These are phyloP conservation scores for Alternaria sp. DNA, from an alignment of 2,329 filamentous ascomycete genomes.

Conservation along the genomic window DNA sequence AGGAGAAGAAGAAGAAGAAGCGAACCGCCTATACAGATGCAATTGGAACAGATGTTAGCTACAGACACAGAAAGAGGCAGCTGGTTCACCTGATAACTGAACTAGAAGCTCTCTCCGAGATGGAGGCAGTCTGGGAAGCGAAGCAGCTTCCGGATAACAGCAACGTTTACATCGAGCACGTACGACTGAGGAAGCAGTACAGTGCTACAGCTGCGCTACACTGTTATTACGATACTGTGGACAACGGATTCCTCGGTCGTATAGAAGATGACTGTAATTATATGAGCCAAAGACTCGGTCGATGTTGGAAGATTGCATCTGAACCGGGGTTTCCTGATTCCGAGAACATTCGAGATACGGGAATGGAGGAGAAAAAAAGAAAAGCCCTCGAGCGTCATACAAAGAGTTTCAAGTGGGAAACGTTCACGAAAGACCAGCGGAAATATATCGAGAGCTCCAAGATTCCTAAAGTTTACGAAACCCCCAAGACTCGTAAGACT, in stretches of 20 bases:
- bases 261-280: conserved; percentile 1
- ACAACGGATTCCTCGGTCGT: neutral
- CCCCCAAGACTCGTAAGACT: neutral
- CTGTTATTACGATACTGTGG: neutral
- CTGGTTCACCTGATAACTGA: conserved; percentile 2
- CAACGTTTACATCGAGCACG: neutral
- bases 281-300: neutral
- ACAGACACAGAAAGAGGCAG: neutral
- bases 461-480: neutral
- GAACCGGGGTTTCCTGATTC: neutral
- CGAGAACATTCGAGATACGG: neutral
- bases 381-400: neutral
- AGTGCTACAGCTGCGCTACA: conserved; percentile 5
- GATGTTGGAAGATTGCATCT: neutral
- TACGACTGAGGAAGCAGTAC: conserved; percentile 3
- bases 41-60: neutral
- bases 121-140: neutral
- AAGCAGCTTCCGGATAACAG: neutral
- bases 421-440: neutral
- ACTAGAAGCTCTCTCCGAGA: neutral
- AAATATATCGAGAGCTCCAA: neutral
- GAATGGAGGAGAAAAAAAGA: neutral
- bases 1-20: neutral
- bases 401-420: neutral
- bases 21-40: neutral